Evolutionary conservation across 164 flowering plant genomes (phyloP).

Genomic region (Vitis cinerea): DNA sequence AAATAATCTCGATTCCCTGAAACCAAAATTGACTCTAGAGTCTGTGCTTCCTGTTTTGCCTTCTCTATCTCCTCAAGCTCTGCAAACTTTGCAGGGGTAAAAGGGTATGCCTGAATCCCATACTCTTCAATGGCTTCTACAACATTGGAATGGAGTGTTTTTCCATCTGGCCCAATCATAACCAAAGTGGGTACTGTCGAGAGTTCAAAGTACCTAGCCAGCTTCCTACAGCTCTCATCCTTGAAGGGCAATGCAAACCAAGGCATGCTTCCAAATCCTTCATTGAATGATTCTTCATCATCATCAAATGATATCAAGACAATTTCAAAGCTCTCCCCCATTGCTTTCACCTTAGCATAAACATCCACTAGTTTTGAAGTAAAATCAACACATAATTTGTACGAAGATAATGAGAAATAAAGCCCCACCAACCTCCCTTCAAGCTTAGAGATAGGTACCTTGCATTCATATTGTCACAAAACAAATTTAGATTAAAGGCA

Average conservation of each 20-base stretch:
- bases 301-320: constrained; percentile 44
- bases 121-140: constrained; percentile 53
- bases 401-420: constrained; percentile 29
- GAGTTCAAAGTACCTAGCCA: constrained; percentile 47
- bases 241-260: constrained; percentile 48
- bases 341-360: constrained; percentile 38
- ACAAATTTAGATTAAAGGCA: no score
- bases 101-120: constrained; percentile 51
- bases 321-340: constrained; percentile 49
- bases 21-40: constrained; percentile 54
- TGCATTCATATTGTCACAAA: not conserved
- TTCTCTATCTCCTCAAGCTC: constrained; percentile 51
- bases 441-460: constrained; percentile 53
- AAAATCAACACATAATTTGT: constrained; percentile 24
- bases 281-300: constrained; percentile 34
- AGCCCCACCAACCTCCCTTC: constrained; percentile 56
- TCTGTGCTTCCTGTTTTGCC: constrained; percentile 42
- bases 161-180: constrained; percentile 57
- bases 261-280: constrained; percentile 32
- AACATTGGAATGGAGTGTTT: constrained; percentile 47
- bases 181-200: constrained; percentile 40
- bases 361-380: constrained; percentile 34
- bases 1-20: constrained; percentile 47
- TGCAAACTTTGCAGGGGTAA: constrained; percentile 46
- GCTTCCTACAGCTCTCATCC: constrained; percentile 39